Percentiles rank a stretch among this genome's conserved stretches.
phyloP scores from a whole-genome alignment of 1,284 basidiomycete genomes.

The Apiotrichum akiyoshidainum region DNA sequence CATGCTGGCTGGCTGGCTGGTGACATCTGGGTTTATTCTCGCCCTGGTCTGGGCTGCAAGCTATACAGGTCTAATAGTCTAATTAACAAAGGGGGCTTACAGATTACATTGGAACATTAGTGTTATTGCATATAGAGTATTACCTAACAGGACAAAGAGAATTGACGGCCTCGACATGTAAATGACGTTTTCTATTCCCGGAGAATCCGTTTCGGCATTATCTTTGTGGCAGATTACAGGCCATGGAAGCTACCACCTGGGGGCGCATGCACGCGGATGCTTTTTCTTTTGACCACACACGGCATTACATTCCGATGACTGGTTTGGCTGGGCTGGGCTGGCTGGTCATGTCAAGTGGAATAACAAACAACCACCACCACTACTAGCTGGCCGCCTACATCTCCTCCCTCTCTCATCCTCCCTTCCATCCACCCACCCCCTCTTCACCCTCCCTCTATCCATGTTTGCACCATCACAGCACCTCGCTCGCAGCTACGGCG shows the following conservation, averaged over 20 bases:
- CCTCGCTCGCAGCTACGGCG: conserved; percentile 7
- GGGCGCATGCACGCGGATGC: conserved; percentile 11
- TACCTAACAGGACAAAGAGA: no score
- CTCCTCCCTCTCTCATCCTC: not conserved
- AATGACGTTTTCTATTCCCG: not conserved
- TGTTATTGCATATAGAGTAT: no score
- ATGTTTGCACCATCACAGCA: conserved; percentile 20
- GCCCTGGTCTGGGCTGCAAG: no score
- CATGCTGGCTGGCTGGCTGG: no score
- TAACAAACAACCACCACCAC: conserved; percentile 5
- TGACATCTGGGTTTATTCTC: no score
- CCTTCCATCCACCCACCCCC: not conserved
- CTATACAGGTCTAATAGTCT: no score
- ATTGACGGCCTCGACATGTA: no score
- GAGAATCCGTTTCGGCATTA: conserved; percentile 4
- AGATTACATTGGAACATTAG: no score
- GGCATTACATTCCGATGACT: not conserved
- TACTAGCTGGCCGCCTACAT: not conserved
- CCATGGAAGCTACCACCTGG: conserved; percentile 1
- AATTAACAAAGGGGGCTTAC: no score
- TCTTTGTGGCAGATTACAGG: not conserved
- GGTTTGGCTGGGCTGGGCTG: no score
- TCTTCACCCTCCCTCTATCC: not conserved
- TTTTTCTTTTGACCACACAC: conserved; percentile 13
- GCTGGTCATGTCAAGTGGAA: not conserved